A percentile compares a stretch with the other conserved stretches of the same genome.
phyloP scores from a whole-genome alignment of 352 stramenopile genomes.

The Phytophthora foliorum region DNA sequence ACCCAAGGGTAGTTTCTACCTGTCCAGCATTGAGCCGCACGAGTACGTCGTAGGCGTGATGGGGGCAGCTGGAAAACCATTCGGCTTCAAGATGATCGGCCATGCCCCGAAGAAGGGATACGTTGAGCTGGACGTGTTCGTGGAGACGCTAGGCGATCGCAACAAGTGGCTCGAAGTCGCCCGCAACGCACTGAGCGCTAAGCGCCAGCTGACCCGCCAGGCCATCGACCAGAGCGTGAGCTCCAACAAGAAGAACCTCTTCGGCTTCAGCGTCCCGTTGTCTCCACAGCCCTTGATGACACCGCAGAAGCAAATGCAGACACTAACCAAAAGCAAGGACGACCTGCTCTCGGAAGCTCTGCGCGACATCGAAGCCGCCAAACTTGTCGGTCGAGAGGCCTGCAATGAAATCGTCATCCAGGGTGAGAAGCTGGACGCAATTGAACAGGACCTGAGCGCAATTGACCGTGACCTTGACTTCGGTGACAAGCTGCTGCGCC shows the following conservation, averaged over 20 bases:
- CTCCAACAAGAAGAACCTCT: slow-evolving; percentile 56
- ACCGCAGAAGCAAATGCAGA: slow-evolving; percentile 77
- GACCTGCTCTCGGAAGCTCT: slow-evolving; percentile 78
- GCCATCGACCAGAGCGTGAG: slow-evolving; percentile 47
- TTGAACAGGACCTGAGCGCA: slow-evolving; percentile 67
- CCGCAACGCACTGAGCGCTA: slow-evolving; percentile 70
- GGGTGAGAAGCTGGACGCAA: slow-evolving; percentile 78
- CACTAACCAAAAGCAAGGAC: slow-evolving; percentile 66
- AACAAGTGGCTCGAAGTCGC: slow-evolving; percentile 87
- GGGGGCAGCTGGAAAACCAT: slow-evolving; percentile 75
- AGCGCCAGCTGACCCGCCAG: slow-evolving; percentile 56
- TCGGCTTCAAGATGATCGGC: slow-evolving; percentile 88
- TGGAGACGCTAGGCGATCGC: slow-evolving; percentile 67
- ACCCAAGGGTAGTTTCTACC: slow-evolving; percentile 79
- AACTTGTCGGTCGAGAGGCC: slow-evolving; percentile 70
- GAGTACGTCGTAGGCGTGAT: slow-evolving; percentile 81
- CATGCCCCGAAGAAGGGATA: slow-evolving; percentile 81
- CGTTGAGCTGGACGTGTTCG: slow-evolving; percentile 85
- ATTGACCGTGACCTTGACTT: slow-evolving; percentile 77
- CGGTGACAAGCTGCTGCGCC: slow-evolving; percentile 77
- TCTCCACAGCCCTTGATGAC: slow-evolving; percentile 38
- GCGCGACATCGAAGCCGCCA: slow-evolving; percentile 76
- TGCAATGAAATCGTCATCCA: slow-evolving; percentile 81
- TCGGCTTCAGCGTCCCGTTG: slow-evolving; percentile 57
- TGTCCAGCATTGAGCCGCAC: slow-evolving; percentile 82